These are phyloP conservation scores for Emergomyces africanus DNA, from an alignment of 2,329 filamentous ascomycete genomes.

Conservation along the genomic window DNA sequence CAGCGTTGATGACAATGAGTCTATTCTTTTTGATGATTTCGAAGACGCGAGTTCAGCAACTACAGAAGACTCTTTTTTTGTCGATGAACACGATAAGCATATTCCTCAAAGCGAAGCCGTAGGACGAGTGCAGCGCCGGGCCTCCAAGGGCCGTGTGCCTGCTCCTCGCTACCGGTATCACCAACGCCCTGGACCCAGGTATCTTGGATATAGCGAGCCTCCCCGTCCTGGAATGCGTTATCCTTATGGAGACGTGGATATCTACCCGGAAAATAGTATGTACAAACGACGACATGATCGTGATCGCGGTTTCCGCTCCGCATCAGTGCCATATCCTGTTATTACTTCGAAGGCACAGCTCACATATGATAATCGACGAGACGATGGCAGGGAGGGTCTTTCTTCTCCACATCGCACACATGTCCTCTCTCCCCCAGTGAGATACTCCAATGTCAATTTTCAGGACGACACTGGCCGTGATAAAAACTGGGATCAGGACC, in stretches of 20 bases:
- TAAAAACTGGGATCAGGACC: slow-evolving; percentile 4
- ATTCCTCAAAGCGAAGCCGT: slow-evolving; percentile 10
- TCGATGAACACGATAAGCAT: slow-evolving; percentile 13
- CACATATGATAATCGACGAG: slow-evolving; percentile 12
- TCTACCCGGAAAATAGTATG: slow-evolving; percentile 15
- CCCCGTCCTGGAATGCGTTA: slow-evolving; percentile 9
- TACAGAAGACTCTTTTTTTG: slow-evolving; percentile 15
- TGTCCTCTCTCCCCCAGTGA: not conserved
- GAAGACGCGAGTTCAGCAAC: slow-evolving; percentile 13
- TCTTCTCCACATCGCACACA: slow-evolving; percentile 3
- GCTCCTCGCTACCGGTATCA: slow-evolving; percentile 16
- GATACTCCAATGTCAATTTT: not conserved
- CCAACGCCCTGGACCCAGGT: slow-evolving; percentile 13
- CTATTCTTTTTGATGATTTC: slow-evolving; percentile 17
- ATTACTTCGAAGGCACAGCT: slow-evolving; percentile 3
- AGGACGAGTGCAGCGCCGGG: slow-evolving; percentile 12
- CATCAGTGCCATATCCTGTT: not conserved
- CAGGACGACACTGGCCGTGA: slow-evolving; percentile 4
- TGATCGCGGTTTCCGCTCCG: not conserved
- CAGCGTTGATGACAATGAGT: slow-evolving; percentile 20
- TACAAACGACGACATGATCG: slow-evolving; percentile 2
- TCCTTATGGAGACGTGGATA: slow-evolving; percentile 12
- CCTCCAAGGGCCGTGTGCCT: slow-evolving; percentile 10
- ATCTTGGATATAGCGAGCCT: not conserved
- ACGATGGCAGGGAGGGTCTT: not conserved